Conservation (phyloP, 208 protist species). For the Wallacemonas rigidus region DNA sequence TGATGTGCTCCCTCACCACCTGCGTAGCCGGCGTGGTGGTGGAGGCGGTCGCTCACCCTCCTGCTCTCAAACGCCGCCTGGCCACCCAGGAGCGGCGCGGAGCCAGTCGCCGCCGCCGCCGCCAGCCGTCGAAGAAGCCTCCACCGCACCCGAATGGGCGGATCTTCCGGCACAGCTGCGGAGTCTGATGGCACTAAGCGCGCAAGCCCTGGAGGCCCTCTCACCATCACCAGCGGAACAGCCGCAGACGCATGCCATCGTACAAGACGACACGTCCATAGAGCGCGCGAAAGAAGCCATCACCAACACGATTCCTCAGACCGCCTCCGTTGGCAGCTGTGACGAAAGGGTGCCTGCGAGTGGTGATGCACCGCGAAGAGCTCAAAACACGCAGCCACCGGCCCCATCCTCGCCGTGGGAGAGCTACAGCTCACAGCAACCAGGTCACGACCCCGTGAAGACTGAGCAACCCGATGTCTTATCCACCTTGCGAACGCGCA, state of each 20-base stretch:
- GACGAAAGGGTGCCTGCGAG: not conserved
- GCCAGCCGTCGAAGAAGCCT: not conserved
- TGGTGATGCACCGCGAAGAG: not conserved
- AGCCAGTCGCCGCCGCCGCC: not conserved
- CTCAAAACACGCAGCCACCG: constrained; percentile 2
- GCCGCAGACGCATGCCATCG: not conserved
- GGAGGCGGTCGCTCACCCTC: constrained; percentile 3
- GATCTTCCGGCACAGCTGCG: not conserved
- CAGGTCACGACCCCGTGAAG: not conserved
- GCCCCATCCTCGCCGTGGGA: constrained; percentile 8
- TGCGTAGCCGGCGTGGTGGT: constrained; percentile 6
- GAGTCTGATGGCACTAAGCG: constrained; percentile 4
- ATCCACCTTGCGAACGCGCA: not conserved
- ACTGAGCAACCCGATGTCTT: not conserved
- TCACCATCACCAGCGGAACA: not conserved
- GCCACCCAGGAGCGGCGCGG: not conserved
- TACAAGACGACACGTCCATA: not conserved
- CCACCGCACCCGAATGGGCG: not conserved
- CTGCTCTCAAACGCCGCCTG: constrained; percentile 14
- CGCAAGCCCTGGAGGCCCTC: constrained; percentile 1
- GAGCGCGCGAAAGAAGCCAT: no score
- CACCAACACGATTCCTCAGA: no score
- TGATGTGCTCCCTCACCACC: constrained; percentile 12
- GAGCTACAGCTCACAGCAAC: not conserved
- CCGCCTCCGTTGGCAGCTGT: constrained; percentile 1